Evolutionary conservation across 2,329 filamentous ascomycete genomes (phyloP).

Genomic region (Beauveria rudraprayagi): DNA sequence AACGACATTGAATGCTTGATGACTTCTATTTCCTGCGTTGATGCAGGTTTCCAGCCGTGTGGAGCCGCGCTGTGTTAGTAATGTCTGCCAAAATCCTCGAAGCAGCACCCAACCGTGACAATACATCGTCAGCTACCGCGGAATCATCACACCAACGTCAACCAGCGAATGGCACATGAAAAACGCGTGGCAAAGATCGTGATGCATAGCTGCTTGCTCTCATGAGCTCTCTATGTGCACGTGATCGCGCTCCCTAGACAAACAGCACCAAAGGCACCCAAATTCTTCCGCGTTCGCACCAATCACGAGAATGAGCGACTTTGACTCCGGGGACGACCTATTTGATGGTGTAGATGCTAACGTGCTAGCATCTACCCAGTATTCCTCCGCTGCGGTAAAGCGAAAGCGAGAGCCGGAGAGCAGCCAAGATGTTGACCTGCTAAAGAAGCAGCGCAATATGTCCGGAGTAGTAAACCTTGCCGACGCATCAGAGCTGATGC

Average conservation of each 20-base stretch:
- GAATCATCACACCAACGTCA: neutral
- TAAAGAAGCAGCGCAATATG: neutral
- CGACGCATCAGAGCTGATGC: neutral
- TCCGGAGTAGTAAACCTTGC: neutral
- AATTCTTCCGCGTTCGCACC: neutral
- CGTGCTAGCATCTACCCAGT: constrained; percentile 5
- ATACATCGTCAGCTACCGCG: neutral
- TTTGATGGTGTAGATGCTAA: constrained; percentile 16
- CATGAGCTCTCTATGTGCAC: neutral
- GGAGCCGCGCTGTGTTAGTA: too few relatives aligned
- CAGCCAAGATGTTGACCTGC: neutral
- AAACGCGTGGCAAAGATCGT: neutral
- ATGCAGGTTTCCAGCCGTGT: too few relatives aligned
- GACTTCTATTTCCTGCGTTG: too few relatives aligned
- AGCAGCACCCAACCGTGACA: neutral
- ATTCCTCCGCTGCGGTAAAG: neutral
- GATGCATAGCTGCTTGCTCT: neutral
- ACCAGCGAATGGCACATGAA: neutral
- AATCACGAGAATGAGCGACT: constrained; percentile 12
- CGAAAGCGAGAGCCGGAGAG: neutral
- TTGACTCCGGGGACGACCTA: constrained; percentile 22
- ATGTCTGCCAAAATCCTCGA: too few relatives aligned
- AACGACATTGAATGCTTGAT: too few relatives aligned
- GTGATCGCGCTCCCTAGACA: neutral
- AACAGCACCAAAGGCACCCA: neutral